Conservation (phyloP, 73 alveolate genomes). For the Paramecium caudatum region DNA sequence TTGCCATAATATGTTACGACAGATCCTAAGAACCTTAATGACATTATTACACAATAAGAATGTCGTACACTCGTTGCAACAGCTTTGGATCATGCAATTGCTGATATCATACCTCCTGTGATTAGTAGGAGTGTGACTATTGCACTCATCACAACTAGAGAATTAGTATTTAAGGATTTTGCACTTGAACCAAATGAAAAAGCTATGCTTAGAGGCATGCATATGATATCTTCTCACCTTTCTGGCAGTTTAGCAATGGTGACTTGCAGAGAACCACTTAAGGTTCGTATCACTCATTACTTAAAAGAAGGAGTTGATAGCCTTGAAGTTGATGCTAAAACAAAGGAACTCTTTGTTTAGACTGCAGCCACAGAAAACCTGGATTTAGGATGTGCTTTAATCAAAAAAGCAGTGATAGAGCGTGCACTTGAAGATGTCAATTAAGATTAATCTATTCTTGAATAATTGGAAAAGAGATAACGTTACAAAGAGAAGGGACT, state of each 20-base stretch:
- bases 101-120: slow-evolving; percentile 97
- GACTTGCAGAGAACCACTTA: slow-evolving; percentile 98
- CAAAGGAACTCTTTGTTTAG: slow-evolving; percentile 41
- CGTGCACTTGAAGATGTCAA: slow-evolving; percentile 93
- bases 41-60: slow-evolving; percentile 66
- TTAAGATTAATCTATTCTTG: slow-evolving; percentile 88
- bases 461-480: slow-evolving; percentile 92
- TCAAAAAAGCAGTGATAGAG: slow-evolving; percentile 90
- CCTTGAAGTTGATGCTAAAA: not conserved
- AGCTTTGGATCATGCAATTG: slow-evolving; percentile 91
- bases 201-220: slow-evolving; percentile 92
- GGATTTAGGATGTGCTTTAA: slow-evolving; percentile 96
- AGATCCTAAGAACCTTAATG: not conserved
- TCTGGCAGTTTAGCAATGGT: slow-evolving; percentile 98
- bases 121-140: slow-evolving; percentile 98
- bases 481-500: slow-evolving; percentile 75
- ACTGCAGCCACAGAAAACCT: slow-evolving; percentile 81
- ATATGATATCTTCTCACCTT: slow-evolving; percentile 87
- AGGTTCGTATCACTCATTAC: slow-evolving; percentile 87
- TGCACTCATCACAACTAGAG: slow-evolving; percentile 97
- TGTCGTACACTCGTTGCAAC: slow-evolving; percentile 83
- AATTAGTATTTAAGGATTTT: slow-evolving; percentile 96
- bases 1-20: slow-evolving; percentile 54
- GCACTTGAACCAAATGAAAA: slow-evolving; percentile 94
- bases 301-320: slow-evolving; percentile 80